These are phyloP conservation scores for Elaeis guineensis DNA, from an alignment of 176 grass and related monocot genomes.

Conservation along the genomic window DNA sequence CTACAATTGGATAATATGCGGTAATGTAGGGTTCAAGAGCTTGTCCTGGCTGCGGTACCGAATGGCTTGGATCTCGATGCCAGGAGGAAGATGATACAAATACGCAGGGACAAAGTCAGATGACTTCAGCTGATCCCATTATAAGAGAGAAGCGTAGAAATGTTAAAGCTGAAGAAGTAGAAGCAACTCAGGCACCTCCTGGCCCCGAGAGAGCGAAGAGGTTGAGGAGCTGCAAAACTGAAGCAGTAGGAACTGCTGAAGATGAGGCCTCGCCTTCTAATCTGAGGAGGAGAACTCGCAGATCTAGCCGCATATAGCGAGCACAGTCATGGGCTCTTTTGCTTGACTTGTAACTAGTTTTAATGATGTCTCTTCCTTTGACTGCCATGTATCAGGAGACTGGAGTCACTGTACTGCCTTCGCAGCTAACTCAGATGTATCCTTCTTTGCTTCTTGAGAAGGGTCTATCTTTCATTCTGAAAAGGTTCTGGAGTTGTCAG, in stretches of 20 bases:
- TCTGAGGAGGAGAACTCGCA: conserved; percentile 13
- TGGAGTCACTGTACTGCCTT: too few species aligned
- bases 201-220: conserved; percentile 16
- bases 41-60: conserved; percentile 54
- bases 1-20: too few species aligned
- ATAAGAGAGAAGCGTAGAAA: conserved; percentile 24
- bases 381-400: too few species aligned
- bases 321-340: too few species aligned
- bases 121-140: conserved; percentile 1
- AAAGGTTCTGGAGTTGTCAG: too few species aligned
- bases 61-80: conserved; percentile 44
- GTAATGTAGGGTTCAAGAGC: conserved; percentile 39
- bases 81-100: conserved; percentile 26
- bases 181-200: conserved; percentile 11
- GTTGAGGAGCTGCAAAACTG: conserved; percentile 23
- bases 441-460: too few species aligned
- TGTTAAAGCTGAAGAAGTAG: conserved; percentile 35
- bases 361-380: too few species aligned
- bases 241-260: conserved; percentile 11
- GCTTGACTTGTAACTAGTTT: too few species aligned
- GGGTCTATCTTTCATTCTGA: too few species aligned
- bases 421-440: too few species aligned
- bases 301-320: too few species aligned
- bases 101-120: conserved; percentile 18
- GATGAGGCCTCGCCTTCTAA: conserved; percentile 8